phyloP scores from a whole-genome alignment of 305 asterid genomes.

The Solanum aculeatissimum region DNA sequence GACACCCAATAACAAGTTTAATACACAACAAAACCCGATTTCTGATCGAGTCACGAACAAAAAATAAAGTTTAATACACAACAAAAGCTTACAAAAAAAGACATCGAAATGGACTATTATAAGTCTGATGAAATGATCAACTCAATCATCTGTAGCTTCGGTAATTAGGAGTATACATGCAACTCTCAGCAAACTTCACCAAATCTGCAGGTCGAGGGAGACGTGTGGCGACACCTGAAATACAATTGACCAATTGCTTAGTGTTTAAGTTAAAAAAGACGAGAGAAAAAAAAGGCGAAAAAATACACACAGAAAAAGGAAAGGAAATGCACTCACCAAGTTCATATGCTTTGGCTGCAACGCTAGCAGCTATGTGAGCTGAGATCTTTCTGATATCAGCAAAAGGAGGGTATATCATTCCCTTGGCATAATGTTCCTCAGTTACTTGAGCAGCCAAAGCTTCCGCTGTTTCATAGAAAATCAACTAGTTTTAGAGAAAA shows the following conservation, averaged over 20 bases:
- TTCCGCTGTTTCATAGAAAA: slow-evolving; percentile 58
- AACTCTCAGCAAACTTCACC: slow-evolving; percentile 89
- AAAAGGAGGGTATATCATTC: slow-evolving; percentile 85
- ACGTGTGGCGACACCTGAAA: slow-evolving; percentile 69
- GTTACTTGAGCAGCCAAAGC: slow-evolving; percentile 82
- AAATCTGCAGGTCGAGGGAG: slow-evolving; percentile 83
- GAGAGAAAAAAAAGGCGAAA: not conserved
- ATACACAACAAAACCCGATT: not conserved
- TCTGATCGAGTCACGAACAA: not conserved
- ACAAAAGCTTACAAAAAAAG: not conserved
- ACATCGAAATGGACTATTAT: not conserved
- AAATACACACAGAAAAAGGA: not conserved
- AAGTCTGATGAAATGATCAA: not conserved
- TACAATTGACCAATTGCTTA: not conserved
- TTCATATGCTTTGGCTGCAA: slow-evolving; percentile 92
- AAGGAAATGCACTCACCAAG: slow-evolving; percentile 40
- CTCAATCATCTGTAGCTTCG: slow-evolving; percentile 52
- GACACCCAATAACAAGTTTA: not conserved
- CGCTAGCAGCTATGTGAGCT: slow-evolving; percentile 84
- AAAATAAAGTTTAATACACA: not conserved
- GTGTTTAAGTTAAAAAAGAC: not conserved
- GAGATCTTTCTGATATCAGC: slow-evolving; percentile 78
- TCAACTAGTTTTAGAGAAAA: not conserved
- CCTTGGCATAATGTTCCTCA: slow-evolving; percentile 74
- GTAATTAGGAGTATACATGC: slow-evolving; percentile 94